Base-by-base conservation (phyloP, 2,329 filamentous ascomycete genomes). In the Neopestalotiopsis clavispora region DNA sequence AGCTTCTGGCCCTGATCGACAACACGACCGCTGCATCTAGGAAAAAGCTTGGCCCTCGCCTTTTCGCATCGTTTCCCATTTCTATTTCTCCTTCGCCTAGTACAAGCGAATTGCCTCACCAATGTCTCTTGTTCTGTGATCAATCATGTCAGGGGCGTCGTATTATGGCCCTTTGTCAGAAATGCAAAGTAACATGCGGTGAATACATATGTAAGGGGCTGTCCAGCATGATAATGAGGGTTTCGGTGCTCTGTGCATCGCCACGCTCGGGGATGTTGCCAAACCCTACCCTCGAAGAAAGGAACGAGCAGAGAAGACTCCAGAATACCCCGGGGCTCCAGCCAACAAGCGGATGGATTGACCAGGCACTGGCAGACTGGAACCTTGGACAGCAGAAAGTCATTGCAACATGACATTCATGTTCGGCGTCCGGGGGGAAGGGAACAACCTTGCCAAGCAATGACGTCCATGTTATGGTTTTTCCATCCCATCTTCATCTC, bases 1-100 rank as follows among this genome's bases (percentile, higher is more conserved):
- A 52, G 45, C 45, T 52, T 52, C 45, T 62, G 59, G 59, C 30
- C 45, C 45, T 52, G 45, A 52, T 52, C 45, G 45, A 20, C 45
- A 20, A 52, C n/a, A 23, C 9, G 14, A 52, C 45, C 45, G 45
- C 45, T n/a, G 45, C n/a, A 52, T 38, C 45, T 52, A 20, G 45
- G 20, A 17, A 52, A 52, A 52, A 52, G 45, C 45, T 52, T 23
- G 34, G 34, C 34, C 10, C 34, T 38, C 34, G 34, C 6, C 34
- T 38, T 38, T 38, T 28, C 23, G 23, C 23, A 38, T 38, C 10
- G 45, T 52, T 28, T 10, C 45, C 20, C 45, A 23, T 45, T 17
- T 49, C 14, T 49, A 52, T 52, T 52, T 7, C 45, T 52, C 45
- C 45, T 52, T 17, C 9, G 17, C n/a, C n/a, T 52, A n/a, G 10